phyloP scores from a whole-genome alignment of 306 rosid genomes.

The Sesbania bispinosa region DNA sequence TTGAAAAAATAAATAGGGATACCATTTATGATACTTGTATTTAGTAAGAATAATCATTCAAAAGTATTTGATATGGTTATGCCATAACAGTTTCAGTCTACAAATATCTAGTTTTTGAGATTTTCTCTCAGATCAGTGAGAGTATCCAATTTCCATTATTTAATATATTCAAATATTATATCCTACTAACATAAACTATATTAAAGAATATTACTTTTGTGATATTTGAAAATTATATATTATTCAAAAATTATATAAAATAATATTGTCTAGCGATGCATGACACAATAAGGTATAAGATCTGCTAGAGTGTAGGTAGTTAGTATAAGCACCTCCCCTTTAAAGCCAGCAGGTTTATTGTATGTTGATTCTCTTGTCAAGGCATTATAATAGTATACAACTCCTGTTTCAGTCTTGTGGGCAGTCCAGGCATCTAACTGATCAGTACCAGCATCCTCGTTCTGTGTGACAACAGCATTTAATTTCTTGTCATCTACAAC shows the following conservation, averaged over 20 bases:
- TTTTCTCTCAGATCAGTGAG: neutral
- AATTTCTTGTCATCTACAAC: slow-evolving; percentile 57
- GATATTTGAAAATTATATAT: neutral
- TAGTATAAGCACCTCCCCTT: slow-evolving; percentile 70
- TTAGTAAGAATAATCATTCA: neutral
- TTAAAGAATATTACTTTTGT: neutral
- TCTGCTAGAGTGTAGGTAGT: neutral
- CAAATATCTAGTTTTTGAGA: neutral
- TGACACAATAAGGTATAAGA: neutral
- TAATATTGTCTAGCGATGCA: neutral
- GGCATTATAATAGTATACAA: slow-evolving; percentile 86
- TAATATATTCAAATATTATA: neutral
- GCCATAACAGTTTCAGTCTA: neutral
- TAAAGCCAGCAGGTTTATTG: slow-evolving; percentile 76
- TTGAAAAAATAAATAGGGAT: slow-evolving; percentile 7
- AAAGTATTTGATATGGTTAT: neutral
- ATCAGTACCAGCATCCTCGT: slow-evolving; percentile 39
- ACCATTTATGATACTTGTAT: neutral
- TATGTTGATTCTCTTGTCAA: slow-evolving; percentile 84
- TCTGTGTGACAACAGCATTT: slow-evolving; percentile 36
- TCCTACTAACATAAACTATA: neutral
- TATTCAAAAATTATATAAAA: neutral
- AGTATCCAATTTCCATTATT: slow-evolving; percentile 4
- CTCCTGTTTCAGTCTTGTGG: slow-evolving; percentile 80
- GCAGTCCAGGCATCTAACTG: slow-evolving; percentile 87